Base-by-base conservation (phyloP, 768 basidiomycete species). In the Crucibulum laeve region DNA sequence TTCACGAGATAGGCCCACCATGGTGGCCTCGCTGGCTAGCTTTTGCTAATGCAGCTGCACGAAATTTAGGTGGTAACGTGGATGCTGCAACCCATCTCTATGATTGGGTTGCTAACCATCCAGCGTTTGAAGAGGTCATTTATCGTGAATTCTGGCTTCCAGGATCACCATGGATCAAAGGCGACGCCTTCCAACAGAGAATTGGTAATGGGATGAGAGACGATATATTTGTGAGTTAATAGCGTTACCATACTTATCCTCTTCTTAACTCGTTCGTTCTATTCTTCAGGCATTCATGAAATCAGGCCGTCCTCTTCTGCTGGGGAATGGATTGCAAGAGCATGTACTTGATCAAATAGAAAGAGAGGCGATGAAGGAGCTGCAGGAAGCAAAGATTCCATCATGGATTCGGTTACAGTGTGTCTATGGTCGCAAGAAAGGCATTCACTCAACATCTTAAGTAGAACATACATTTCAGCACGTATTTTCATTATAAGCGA, bases 21-120 rank as follows among this genome's bases (percentile, higher is more conserved):
- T 82, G 76, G 76, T 59, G 76, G 44, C 64, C 80, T n/a, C 17
- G 39, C 10, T 45, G 28, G 33, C n/a, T 45, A n/a, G 30, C 44
- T 8, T 25, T 35, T 25, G 14, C 44, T 6, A 22, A 25, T 23
- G 25, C 21, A 4, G 39, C 44, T 13, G 39, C 33, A 14, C 18
- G 21, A 10, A n/a, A 10, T 8, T n/a, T 14, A 10, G 36, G 36
- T 8, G 36, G 36, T 14, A 8, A 14, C 18, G 10, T 17, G 7
- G 36, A 37, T 37, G 36, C 36, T 37, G 36, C 36, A 14, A n/a
- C 36, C 10, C 19, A n/a, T 21, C 8, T 37, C 7, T 37, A n/a
- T 37, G 19, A 37, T 37, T 37, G 36, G 36, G 18, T 37, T 37
- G 7, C 36, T 8, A 37, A 37, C 7, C 36, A 37, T 21, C 36